These are phyloP conservation scores for Amphirosellinia nigrospora DNA, from an alignment of 495 filamentous ascomycete genomes.

Conservation along the genomic window DNA sequence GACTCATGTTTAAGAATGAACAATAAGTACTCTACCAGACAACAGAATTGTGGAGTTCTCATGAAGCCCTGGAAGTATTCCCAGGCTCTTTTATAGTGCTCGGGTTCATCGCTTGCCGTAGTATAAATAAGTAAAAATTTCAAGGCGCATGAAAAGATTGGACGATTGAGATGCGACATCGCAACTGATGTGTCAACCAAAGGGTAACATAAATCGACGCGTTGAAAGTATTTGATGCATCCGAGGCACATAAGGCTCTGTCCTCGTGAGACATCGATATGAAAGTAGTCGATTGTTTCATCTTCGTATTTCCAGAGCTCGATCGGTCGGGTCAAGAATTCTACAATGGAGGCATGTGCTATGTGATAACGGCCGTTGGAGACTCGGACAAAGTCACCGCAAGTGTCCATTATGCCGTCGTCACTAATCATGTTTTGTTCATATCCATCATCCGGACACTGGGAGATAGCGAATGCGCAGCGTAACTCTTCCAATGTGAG, in stretches of 20 bases:
- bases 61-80: not conserved
- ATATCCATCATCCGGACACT: constrained; percentile 2
- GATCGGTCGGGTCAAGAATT: constrained; percentile 29
- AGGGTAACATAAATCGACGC: constrained; percentile 25
- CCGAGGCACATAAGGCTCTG: constrained; percentile 18
- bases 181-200: constrained; percentile 21
- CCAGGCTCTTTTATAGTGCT: not conserved
- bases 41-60: not conserved
- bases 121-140: not conserved
- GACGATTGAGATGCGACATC: not conserved
- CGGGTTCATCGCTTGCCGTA: not conserved
- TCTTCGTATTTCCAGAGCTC: constrained; percentile 27
- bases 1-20: not conserved
- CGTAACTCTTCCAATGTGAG: constrained; percentile 16
- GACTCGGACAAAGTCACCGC: constrained; percentile 30
- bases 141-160: constrained; percentile 13
- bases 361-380: constrained; percentile 26
- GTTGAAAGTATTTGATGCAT: constrained; percentile 28
- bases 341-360: constrained; percentile 29
- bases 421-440: constrained; percentile 13
- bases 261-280: constrained; percentile 17
- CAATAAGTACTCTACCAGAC: not conserved
- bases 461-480: constrained; percentile 12
- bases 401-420: constrained; percentile 28
- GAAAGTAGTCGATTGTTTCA: constrained; percentile 23